These are phyloP conservation scores for Mycena chlorophos DNA, from an alignment of 768 basidiomycete species.

Conservation along the genomic window DNA sequence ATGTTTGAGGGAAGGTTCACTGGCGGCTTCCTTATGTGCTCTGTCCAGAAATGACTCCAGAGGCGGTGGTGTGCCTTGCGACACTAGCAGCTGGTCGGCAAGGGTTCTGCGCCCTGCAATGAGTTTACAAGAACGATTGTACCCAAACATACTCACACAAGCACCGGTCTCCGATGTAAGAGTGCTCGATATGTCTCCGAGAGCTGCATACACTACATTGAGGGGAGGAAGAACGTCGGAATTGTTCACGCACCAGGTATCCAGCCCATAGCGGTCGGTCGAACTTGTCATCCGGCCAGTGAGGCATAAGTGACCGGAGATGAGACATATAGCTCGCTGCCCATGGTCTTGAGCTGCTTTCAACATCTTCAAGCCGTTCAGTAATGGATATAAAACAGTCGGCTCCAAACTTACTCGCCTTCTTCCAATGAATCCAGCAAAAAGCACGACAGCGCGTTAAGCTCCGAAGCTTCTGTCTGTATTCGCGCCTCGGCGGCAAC, in stretches of 20 bases:
- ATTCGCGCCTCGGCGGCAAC: not conserved
- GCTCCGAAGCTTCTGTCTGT: not conserved
- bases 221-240: not conserved
- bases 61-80: not conserved
- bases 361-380: not conserved
- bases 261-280: not conserved
- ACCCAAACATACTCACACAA: not conserved
- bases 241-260: not conserved
- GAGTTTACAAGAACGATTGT: not conserved
- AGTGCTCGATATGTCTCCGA: not conserved
- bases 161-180: not conserved
- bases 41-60: not conserved
- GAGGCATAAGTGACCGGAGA: not conserved
- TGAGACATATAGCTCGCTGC: slow-evolving; percentile 4
- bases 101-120: not conserved
- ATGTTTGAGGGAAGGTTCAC: not conserved
- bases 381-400: not conserved
- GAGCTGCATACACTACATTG: not conserved
- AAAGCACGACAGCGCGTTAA: slow-evolving; percentile 1
- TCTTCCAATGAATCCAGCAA: not conserved
- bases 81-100: not conserved
- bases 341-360: not conserved
- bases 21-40: not conserved
- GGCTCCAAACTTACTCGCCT: not conserved
- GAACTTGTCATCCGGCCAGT: not conserved